Conservation (phyloP, 2,329 filamentous ascomycete genomes). For the Colletotrichum lini region DNA sequence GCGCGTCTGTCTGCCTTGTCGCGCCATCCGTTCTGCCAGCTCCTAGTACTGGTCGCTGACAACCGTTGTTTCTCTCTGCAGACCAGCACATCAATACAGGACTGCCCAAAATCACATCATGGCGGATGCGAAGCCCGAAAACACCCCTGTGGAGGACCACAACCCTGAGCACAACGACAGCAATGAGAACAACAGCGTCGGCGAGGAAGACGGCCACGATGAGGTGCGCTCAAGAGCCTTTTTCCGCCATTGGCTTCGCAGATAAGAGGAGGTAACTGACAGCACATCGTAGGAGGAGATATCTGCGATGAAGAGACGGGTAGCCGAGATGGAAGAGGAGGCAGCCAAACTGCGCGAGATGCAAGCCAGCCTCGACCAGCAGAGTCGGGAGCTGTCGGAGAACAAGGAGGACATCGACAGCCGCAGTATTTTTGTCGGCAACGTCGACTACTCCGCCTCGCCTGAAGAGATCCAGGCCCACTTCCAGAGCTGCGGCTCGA, state of each 20-base stretch:
- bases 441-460: constrained; percentile 97
- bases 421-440: constrained; percentile 97
- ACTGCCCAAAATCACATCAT: constrained; percentile 40
- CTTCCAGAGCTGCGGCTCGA: constrained; percentile 96
- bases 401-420: constrained; percentile 97
- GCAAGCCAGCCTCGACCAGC: constrained; percentile 88
- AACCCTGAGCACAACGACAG: constrained; percentile 51
- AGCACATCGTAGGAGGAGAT: constrained; percentile 76
- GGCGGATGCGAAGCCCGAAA: constrained; percentile 50
- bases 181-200: constrained; percentile 45
- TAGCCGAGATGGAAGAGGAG: constrained; percentile 93
- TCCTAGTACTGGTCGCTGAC: constrained; percentile 12
- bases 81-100: neutral
- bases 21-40: constrained; percentile 3
- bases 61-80: neutral
- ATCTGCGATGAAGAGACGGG: constrained; percentile 86
- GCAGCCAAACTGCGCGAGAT: constrained; percentile 89
- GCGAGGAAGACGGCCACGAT: constrained; percentile 61
- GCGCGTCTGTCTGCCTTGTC: constrained; percentile 31
- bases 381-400: constrained; percentile 80
- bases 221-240: constrained; percentile 56
- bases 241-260: constrained; percentile 36
- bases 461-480: constrained; percentile 99
- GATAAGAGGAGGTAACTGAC: constrained; percentile 44
- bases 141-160: constrained; percentile 48